Evolutionary conservation across 1,284 basidiomycete genomes (phyloP), one percentile per base, ranked within the genome.

Genomic region (Naganishia liquefaciens): DNA sequence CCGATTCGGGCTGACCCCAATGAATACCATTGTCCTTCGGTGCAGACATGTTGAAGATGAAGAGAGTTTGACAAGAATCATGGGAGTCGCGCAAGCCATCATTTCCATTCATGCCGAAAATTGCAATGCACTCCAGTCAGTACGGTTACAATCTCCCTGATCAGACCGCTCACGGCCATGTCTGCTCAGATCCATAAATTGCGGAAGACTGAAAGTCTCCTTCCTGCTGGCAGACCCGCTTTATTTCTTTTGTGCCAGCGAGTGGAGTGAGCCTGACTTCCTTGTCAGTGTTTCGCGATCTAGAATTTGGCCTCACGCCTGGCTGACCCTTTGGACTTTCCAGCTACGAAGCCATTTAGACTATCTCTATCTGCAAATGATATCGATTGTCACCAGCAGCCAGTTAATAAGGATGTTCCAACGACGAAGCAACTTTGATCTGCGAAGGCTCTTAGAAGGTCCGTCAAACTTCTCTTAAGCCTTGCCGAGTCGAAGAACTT

Each of bases 261-360:
- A 87, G 25, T 95, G 91, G 90, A 89, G 90, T 30, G 93, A 96
- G 77, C 93, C 94, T 0, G 92, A 95, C 77, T 89, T 88, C 69
- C 88, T 94, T 70, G 91, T 95, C 80, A 82, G 91, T 84, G 21
- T 2, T 27, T 44, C 25, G 9, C n/a, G n/a, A 1, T 7, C 39
- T 57, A 5, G 15, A 37, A 30, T 3, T 17, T 42, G 7, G 25
- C 30, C 17, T 9, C 30, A 27, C 17, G n/a, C 62, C 17, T 23
- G 3, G 15, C 5, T 21, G 27, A 54, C 47, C 51, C 15, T 27
- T 27, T 51, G 55, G 7, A 7, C 19, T 66, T 62, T 76, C 84
- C 86, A 96, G 93, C 88, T 90, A 69, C 86, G 93, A 53, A 86
- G 87, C 52, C 95, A 98, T 80, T 84, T 99, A 69, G 94, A 98